Evolutionary conservation across 2,329 filamentous ascomycete genomes (phyloP).

Genomic region (Cladophialophora psammophila): DNA sequence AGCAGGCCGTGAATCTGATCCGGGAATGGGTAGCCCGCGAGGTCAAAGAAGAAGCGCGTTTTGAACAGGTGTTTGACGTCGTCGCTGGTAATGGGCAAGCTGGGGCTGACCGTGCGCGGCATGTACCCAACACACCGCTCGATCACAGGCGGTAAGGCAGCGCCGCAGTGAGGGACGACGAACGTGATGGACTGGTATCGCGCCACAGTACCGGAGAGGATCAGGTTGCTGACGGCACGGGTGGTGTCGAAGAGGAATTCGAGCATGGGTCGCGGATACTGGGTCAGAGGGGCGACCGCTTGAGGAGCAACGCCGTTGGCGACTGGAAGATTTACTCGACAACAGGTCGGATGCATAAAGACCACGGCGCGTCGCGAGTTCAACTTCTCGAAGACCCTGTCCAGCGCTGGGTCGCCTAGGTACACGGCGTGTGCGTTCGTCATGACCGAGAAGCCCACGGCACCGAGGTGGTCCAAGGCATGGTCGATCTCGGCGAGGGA

Average conservation of each 20-base stretch:
- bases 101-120: background rate
- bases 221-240: constrained; percentile 56
- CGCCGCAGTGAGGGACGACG: constrained; percentile 58
- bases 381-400: constrained; percentile 56
- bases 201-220: constrained; percentile 55
- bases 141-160: constrained; percentile 47
- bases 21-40: constrained; percentile 27
- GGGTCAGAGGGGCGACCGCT: constrained; percentile 43
- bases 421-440: constrained; percentile 62
- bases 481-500: constrained; percentile 57
- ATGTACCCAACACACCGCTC: constrained; percentile 22
- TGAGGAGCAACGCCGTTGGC: constrained; percentile 55
- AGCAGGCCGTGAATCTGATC: constrained; percentile 46
- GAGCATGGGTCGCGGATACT: constrained; percentile 28
- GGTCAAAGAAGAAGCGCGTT: constrained; percentile 29
- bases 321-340: constrained; percentile 11
- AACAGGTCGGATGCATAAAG: constrained; percentile 62
- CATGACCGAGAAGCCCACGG: constrained; percentile 59
- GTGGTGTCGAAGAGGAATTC: constrained; percentile 61
- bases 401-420: constrained; percentile 55
- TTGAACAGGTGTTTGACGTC: constrained; percentile 21
- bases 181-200: constrained; percentile 54
- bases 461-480: constrained; percentile 48
- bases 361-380: constrained; percentile 55
- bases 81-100: constrained; percentile 7